phyloP scores from a whole-genome alignment of 1,284 basidiomycete genomes.

The Sporisorium exsertum region DNA sequence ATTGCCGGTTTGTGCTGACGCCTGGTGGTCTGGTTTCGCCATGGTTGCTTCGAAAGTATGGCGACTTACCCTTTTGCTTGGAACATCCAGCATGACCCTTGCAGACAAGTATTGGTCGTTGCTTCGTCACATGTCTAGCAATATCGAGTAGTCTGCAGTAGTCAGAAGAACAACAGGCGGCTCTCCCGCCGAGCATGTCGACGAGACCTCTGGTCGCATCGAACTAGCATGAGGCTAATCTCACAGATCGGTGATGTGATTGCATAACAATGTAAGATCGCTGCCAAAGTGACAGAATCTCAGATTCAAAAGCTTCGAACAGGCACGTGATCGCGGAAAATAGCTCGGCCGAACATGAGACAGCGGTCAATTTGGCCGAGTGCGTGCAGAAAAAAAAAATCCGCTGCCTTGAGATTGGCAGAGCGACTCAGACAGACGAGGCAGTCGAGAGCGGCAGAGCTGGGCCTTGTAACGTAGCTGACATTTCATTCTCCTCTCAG shows the following conservation, averaged over 20 bases:
- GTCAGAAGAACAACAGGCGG: constrained; percentile 4
- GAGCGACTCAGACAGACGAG: no score
- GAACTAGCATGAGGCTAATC: background rate
- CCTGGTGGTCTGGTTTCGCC: background rate
- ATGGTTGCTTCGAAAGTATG: no score
- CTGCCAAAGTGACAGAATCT: no score
- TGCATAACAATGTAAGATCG: background rate
- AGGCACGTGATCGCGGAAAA: background rate
- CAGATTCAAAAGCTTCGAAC: background rate
- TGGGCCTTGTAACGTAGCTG: background rate
- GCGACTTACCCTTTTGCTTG: no score
- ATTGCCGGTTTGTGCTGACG: no score
- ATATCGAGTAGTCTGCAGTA: background rate
- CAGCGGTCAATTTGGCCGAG: background rate
- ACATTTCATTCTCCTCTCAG: background rate
- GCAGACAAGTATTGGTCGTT: background rate
- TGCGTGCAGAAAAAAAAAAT: constrained; percentile 2
- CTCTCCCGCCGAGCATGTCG: background rate
- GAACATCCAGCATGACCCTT: no score
- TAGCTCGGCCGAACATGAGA: background rate
- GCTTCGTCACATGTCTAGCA: background rate
- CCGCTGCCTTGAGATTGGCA: no score
- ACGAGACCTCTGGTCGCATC: background rate
- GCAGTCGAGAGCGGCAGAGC: background rate
- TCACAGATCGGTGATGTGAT: background rate